Evolutionary conservation across 352 stramenopile genomes (phyloP), one percentile per base, ranked within the genome.

Genomic region (Globisporangium iwayamae): DNA sequence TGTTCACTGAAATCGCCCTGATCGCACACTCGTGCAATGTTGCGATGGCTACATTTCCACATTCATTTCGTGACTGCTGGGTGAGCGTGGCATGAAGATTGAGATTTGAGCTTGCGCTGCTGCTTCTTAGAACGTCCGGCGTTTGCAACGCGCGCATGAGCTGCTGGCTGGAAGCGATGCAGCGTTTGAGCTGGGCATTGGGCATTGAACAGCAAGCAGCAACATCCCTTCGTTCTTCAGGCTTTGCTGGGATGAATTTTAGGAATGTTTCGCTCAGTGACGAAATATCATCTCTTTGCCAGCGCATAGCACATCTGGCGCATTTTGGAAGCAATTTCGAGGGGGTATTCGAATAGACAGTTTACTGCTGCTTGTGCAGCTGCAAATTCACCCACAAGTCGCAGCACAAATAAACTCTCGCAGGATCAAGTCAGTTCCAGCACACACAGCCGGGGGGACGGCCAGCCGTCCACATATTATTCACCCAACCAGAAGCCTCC

Each of bases 41-140:
- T 36, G 30, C 13, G 34, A 58, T 48, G 38, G 46, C 18, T 58
- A 30, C 53, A 47, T 36, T 54, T 54, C 48, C 16, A 34, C 48
- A 28, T 28, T 28, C 25, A 28, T 2, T 28, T 28, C 25, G 25
- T 28, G 25, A 28, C 25, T 28, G 25, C 25, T 28, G 25, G 25
- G 4, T 51, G 45, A 30, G 9, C 46, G 16, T 32, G 46, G 45
- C 1, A 52, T 52, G 20, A 28, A 36, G 10, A 18, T 25, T 1
- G 46, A 52, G 46, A 1, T 4, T 30, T 16, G 20, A 52, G 13
- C 46, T 13, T 32, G 20, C 46, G 46, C 20, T 53, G 22, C 11
- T 25, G 30, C 47, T n/a, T 18, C 47, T n/a, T 14, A 18, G 46
- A 52, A 52, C 10, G 20, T 20, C 20, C 11, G 3, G 46, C 13